Evolutionary conservation across 148 eudicot species (phyloP).

Genomic region (Fagopyrum tataricum): DNA sequence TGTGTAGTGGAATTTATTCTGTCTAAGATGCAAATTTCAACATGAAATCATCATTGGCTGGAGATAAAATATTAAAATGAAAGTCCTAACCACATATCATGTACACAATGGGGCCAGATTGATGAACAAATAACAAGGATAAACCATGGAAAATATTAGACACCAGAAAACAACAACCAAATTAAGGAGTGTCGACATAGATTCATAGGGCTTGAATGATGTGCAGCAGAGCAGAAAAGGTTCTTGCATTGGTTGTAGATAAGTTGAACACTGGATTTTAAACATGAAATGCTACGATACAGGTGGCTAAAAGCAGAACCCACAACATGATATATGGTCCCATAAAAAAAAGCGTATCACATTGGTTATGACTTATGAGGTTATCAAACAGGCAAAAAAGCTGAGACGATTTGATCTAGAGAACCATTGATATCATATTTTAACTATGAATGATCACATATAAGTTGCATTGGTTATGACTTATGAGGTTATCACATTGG

Average conservation of each 20-base stretch:
- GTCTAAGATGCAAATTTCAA: background rate
- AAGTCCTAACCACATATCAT: background rate
- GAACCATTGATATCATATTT: too few species aligned
- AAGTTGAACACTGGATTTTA: background rate
- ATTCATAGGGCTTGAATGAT: background rate
- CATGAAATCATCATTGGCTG: conserved; percentile 12
- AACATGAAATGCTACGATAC: too few species aligned
- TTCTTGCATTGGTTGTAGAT: background rate
- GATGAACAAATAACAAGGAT: background rate
- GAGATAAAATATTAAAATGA: background rate
- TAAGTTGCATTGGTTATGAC: too few species aligned
- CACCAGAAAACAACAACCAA: background rate
- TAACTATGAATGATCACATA: too few species aligned
- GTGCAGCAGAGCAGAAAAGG: background rate
- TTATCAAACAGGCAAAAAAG: too few species aligned
- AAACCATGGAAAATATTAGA: background rate
- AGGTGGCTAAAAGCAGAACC: conserved; percentile 10
- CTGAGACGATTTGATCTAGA: too few species aligned
- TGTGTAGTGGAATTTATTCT: background rate
- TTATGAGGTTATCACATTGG: too few species aligned
- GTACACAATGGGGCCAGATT: background rate
- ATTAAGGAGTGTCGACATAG: background rate
- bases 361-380: too few species aligned
- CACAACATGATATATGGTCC: too few species aligned
- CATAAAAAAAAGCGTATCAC: too few species aligned